Conservation (phyloP, 495 filamentous ascomycete species). For the Margaritispora aquatica region DNA sequence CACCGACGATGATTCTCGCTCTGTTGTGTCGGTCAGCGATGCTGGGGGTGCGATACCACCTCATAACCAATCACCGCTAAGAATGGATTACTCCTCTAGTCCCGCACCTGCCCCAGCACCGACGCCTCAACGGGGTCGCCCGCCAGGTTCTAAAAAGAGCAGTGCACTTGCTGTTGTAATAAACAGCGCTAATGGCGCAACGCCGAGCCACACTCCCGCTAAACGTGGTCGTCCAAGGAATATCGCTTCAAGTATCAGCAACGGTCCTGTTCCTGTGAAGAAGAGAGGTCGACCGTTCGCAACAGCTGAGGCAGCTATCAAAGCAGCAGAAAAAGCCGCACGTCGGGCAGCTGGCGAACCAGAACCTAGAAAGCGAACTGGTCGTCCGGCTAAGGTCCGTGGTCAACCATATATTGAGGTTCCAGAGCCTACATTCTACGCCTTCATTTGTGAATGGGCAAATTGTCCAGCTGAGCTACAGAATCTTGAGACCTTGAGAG, state of each 20-base stretch:
- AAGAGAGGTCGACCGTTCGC: conserved; percentile 12
- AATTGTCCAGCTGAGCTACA: conserved; percentile 59
- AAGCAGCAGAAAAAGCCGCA: conserved; percentile 4
- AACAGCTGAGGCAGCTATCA: conserved; percentile 6
- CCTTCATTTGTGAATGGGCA: conserved; percentile 54
- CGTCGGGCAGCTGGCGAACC: background rate
- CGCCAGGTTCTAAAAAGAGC: background rate
- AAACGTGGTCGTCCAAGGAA: background rate
- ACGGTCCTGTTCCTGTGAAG: background rate
- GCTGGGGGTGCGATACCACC: background rate
- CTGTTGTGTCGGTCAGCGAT: too few relatives aligned
- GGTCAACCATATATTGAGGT: background rate
- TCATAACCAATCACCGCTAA: background rate
- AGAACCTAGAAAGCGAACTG: conserved; percentile 7
- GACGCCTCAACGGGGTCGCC: background rate
- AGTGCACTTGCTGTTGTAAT: background rate
- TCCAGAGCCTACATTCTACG: conserved; percentile 20
- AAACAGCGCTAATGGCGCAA: background rate
- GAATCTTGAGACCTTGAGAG: conserved; percentile 56
- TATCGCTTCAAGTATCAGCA: background rate
- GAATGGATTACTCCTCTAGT: background rate
- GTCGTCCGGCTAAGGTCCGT: conserved; percentile 2
- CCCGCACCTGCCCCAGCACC: background rate
- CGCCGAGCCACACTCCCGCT: background rate
- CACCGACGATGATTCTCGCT: background rate